Base-by-base conservation (phyloP, 441 rosid species). In the Jatropha podagrica region DNA sequence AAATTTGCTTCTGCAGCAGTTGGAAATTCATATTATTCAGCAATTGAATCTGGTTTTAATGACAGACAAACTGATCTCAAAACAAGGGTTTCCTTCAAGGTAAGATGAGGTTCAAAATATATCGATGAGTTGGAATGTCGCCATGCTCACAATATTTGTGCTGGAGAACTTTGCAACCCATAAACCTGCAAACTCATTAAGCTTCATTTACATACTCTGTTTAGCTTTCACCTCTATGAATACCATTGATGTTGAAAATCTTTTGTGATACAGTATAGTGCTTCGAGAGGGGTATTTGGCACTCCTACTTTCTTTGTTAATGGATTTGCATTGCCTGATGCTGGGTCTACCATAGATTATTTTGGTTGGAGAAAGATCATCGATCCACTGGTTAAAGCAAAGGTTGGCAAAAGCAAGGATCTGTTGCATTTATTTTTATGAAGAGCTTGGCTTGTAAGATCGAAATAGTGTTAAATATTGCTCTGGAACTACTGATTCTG, bases 41-140 rank as follows among this genome's bases (percentile, higher is more conserved):
- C 77, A 5, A 76, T 95, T 20, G 78, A 83, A 81, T 80, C 92
- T 12, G 97, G 93, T 15, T 90, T 95, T 56, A 81, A 40, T 40
- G 77, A 87, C 76, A 79, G 78, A 13, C 77, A 76, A 51, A 87
- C 94, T 13, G 97, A 92, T 85, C 88, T 78, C 41, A 78, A 84
- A 69, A 90, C 97, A 37, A 85, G 92, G 76, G 85, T 92, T 72
- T 91, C 97, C 59, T 95, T 95, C 85, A 91, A 86, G 97, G 97
- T 95, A 74, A 58, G 74, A 51, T 41, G 20, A n/a, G 42, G 14
- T n/a, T n/a, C 37, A n/a, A 7, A 23, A 40, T 42, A 12, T 3
- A 4, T 66, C 17, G 26, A 49, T 14, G 20, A 41, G 18, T 13
- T 40, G 18, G 51, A 14, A 59, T 58, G 41, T 52, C 14, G 11